Evolutionary conservation across 495 filamentous ascomycete genomes (phyloP), one percentile per base, ranked within the genome.

Genomic region (Usnea hakonensis): DNA sequence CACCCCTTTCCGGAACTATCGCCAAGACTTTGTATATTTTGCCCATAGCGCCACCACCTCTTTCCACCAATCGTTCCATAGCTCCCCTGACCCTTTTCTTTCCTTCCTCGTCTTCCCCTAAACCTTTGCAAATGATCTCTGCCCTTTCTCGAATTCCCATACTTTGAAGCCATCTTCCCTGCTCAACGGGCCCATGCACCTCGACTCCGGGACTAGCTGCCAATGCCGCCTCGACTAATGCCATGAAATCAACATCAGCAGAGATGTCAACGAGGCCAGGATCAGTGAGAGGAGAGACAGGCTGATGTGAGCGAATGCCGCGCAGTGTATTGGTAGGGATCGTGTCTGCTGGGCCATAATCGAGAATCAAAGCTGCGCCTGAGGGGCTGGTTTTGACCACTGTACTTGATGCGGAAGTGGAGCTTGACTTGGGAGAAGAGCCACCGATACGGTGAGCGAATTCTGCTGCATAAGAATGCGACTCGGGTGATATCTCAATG

Each of bases 21-120:
- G 92, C 87, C 82, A 98, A 79, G 11, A 84, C 91, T 77, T 97
- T 96, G 69, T 98, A 98, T 53, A 97, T 74, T 76, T 85, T 88
- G 3, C 94, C 94, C 94, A 97, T 98, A 0, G 89, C 91, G 53
- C 81, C 83, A 16, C 82, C 85, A 0, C 87, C 82, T 40, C 87
- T 77, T 71, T 94, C 93, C 28, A 96, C 83, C 41, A 97, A 72
- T 62, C 93, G 74, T 74, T 81, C 85, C 82, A 90, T 93, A 1
- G 87, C 86, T 55, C 75, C 82, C 71, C 89, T 85, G n/a, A 96
- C 69, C 60, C 81, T 80, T 66, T 79, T 81, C 54, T 70, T 78
- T 67, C 80, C 79, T 63, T 82, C 77, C 41, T 78, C 79, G 68
- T 28, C 59, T 56, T 48, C 64, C 61, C 43, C 66, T 58, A 80